Evolutionary conservation across 2,329 filamentous ascomycete species (phyloP).

Genomic region (Aspergillus quadricinctus): DNA sequence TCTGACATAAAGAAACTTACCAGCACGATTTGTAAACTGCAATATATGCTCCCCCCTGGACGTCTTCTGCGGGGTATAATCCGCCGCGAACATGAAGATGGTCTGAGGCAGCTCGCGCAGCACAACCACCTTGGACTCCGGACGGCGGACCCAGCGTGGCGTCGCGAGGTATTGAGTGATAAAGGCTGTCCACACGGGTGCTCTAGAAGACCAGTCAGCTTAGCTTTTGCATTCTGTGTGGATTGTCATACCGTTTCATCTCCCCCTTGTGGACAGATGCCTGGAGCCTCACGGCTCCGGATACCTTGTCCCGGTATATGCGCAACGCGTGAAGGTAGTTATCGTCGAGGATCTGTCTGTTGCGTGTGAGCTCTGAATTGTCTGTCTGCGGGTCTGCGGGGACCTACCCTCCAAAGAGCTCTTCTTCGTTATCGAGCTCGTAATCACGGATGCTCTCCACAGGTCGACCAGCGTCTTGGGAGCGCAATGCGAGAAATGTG

Average conservation of each 20-base stretch:
- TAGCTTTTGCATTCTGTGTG: neutral
- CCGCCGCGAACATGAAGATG: slow-evolving; percentile 46
- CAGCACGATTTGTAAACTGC: slow-evolving; percentile 31
- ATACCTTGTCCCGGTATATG: slow-evolving; percentile 49
- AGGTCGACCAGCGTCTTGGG: slow-evolving; percentile 47
- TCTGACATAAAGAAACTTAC: slow-evolving; percentile 20
- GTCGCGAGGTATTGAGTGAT: slow-evolving; percentile 46
- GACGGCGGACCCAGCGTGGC: slow-evolving; percentile 46
- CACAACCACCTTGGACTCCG: slow-evolving; percentile 41
- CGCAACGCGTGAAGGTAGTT: slow-evolving; percentile 52
- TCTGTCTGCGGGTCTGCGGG: neutral
- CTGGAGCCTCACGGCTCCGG: slow-evolving; percentile 53
- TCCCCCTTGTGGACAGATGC: slow-evolving; percentile 52
- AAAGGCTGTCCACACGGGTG: slow-evolving; percentile 60
- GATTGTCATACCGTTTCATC: slow-evolving; percentile 41
- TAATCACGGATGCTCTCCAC: slow-evolving; percentile 44
- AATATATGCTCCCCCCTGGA: slow-evolving; percentile 36
- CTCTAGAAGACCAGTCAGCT: slow-evolving; percentile 25
- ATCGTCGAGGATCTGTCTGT: slow-evolving; percentile 50
- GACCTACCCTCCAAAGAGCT: slow-evolving; percentile 48
- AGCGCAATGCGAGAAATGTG: slow-evolving; percentile 54
- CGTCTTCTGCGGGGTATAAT: slow-evolving; percentile 43
- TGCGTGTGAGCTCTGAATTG: slow-evolving; percentile 3
- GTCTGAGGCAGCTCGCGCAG: slow-evolving; percentile 50
- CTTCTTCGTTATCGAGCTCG: slow-evolving; percentile 46